phyloP scores from a whole-genome alignment of 1,284 basidiomycete genomes.

The Farysia itapuensis region DNA sequence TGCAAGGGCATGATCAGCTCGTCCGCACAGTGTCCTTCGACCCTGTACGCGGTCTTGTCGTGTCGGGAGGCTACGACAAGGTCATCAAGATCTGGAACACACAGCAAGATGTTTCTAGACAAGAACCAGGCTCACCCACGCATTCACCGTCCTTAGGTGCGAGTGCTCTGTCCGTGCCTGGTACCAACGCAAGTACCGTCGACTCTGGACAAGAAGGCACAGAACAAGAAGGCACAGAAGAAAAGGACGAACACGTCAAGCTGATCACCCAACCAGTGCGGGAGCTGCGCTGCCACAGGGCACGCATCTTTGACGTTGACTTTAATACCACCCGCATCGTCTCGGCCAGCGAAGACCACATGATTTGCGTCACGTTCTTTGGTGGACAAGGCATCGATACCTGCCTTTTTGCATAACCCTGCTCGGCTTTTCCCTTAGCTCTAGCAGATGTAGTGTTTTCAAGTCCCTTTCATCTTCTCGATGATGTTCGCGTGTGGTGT shows the following conservation, averaged over 20 bases:
- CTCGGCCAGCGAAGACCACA: conserved; percentile 39
- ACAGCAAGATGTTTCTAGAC: not conserved
- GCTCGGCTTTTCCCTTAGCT: too few species aligned
- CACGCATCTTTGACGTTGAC: conserved; percentile 40
- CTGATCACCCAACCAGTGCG: conserved; percentile 7
- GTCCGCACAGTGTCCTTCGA: conserved; percentile 40
- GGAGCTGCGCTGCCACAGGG: conserved; percentile 15
- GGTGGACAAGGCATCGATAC: conserved; percentile 27
- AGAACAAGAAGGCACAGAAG: not conserved
- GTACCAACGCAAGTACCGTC: not conserved
- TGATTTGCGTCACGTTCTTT: conserved; percentile 39
- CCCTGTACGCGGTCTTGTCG: conserved; percentile 14
- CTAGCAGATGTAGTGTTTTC: not conserved
- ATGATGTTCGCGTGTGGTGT: too few species aligned
- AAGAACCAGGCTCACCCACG: not conserved
- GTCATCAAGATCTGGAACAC: conserved; percentile 36
- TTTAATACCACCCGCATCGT: conserved; percentile 40
- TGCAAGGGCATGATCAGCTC: conserved; percentile 30
- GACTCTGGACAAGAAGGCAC: not conserved
- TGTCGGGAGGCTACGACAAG: conserved; percentile 44
- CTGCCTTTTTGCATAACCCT: conserved; percentile 24
- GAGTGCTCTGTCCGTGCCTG: not conserved
- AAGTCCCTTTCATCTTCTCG: too few species aligned
- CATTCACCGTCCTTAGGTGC: not conserved
- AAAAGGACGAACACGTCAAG: not conserved